Evolutionary conservation across 768 basidiomycete genomes (phyloP), one percentile per base, ranked within the genome.

Genomic region (Collybiopsis confluens): DNA sequence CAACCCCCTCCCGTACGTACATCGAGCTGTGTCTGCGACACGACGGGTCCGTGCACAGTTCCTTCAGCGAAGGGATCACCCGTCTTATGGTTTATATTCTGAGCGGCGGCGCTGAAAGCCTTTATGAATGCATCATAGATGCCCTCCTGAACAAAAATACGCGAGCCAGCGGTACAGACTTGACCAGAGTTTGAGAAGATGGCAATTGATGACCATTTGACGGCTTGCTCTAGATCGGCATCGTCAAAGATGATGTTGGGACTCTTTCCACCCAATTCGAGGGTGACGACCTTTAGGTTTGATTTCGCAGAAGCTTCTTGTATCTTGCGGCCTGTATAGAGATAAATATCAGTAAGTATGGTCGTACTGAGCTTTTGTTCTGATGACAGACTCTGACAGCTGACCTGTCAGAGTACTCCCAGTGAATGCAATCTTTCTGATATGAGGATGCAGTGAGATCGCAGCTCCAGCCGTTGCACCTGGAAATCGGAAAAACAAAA

Each of bases 261-360:
- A 42, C 69, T 77, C 71, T 86, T 85, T n/a, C 85, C 85, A n/a
- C 86, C 87, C 28, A 90, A 75, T 68, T 88, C 86, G 56, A 88
- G 80, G 9, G 84, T 82, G 40, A 85, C 81, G 38, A 76, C 75
- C 70, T 89, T 90, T 55, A 89, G 65, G 66, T 90, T 90, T 28
- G 75, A 77, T 60, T 74, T 74, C 85, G 82, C 78, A 3, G 88
- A 77, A 0, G 84, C 80, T 60, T 80, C 76, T 71, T 85, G 76
- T 65, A 88, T 79, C 58, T 75, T 77, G 10, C 85, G 75, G 15
- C 86, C 87, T 49, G 81, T 78, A 44, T 77, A 65, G 30, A 33
- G 30, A 13, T 33, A 6, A 5, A 33, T 33, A 33, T 33, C 13
- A 33, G 30, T 33, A 33, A 33, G 6, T 5, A 6, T 33, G 6